Percentiles rank a stretch among this genome's conserved stretches.
These are phyloP conservation scores for Alternaria ethzedia DNA, from an alignment of 2,329 filamentous ascomycete species.

Conservation along the genomic window DNA sequence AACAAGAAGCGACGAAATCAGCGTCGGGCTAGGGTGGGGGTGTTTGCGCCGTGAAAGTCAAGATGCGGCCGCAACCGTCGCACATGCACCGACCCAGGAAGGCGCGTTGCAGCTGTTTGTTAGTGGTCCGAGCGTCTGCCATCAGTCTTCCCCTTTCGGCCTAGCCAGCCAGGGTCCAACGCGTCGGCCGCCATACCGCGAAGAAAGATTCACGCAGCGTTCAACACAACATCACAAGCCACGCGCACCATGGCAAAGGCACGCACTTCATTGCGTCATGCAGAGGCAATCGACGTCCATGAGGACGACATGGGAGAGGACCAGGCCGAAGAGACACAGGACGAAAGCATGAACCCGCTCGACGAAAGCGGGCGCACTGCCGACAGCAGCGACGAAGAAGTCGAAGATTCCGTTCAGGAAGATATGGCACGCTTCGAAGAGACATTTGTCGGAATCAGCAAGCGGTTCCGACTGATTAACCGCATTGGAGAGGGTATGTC, in stretches of 20 bases:
- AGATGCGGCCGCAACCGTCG: constrained; percentile 20
- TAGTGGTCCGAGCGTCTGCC: constrained; percentile 13
- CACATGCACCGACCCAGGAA: constrained; percentile 11
- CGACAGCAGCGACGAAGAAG: constrained; percentile 59
- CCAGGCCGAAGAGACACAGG: constrained; percentile 50
- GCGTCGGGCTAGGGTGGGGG: constrained; percentile 14
- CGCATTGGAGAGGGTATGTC: constrained; percentile 88
- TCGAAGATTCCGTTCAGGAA: constrained; percentile 74
- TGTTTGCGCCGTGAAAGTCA: constrained; percentile 21
- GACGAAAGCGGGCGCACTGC: constrained; percentile 59
- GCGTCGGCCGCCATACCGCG: constrained; percentile 16
- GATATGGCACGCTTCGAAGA: constrained; percentile 88
- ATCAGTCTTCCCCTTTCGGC: constrained; percentile 22
- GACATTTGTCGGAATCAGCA: constrained; percentile 81
- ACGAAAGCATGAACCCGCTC: constrained; percentile 57
- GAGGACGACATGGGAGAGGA: constrained; percentile 44
- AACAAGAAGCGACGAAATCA: constrained; percentile 25
- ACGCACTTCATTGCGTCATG: constrained; percentile 33
- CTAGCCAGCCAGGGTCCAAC: constrained; percentile 14
- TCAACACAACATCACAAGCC: constrained; percentile 17
- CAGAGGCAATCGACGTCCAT: constrained; percentile 35
- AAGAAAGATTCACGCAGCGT: constrained; percentile 5
- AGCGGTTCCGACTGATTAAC: constrained; percentile 89
- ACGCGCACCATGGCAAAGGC: constrained; percentile 40
- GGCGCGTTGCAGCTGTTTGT: constrained; percentile 29